A percentile compares a stretch with the other conserved stretches of the same genome.
Evolutionary conservation across 768 basidiomycete species (phyloP).

Genomic region (Tephrocybe sp.): DNA sequence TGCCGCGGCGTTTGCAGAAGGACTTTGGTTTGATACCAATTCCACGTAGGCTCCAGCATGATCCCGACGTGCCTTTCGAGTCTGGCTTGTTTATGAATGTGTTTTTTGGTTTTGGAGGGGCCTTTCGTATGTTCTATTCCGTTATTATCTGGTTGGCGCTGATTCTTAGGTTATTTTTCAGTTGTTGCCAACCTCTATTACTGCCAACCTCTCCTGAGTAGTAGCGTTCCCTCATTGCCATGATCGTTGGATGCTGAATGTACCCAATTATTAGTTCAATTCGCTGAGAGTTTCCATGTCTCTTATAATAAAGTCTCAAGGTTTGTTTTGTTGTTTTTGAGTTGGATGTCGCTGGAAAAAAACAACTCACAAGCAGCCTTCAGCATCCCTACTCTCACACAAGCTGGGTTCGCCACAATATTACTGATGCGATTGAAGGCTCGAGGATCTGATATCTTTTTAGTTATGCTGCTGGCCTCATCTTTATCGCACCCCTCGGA

Average conservation of each 20-base stretch:
- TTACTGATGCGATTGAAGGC: too few relatives aligned
- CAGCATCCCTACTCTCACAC: conserved; percentile 64
- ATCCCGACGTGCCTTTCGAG: conserved; percentile 47
- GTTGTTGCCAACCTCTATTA: conserved; percentile 81
- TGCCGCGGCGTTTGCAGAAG: too few relatives aligned
- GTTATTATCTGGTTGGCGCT: not conserved
- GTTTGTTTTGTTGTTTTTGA: too few relatives aligned
- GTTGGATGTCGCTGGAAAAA: too few relatives aligned
- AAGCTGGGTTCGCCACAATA: too few relatives aligned
- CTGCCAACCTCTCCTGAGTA: conserved; percentile 76
- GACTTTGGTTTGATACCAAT: conserved; percentile 72
- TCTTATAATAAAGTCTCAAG: conserved; percentile 37
- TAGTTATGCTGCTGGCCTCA: conserved; percentile 70
- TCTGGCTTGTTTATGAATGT: conserved; percentile 53
- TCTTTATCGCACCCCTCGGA: conserved; percentile 78
- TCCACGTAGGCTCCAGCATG: conserved; percentile 49
- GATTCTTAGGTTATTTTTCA: conserved; percentile 21
- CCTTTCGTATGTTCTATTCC: conserved; percentile 36
- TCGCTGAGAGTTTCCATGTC: conserved; percentile 34
- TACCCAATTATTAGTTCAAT: conserved; percentile 34
- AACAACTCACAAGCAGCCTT: too few relatives aligned
- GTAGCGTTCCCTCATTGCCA: conserved; percentile 20
- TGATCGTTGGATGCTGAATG: not conserved
- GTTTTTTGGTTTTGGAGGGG: conserved; percentile 61
- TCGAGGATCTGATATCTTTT: not conserved